Base-by-base conservation (phyloP, 129 eudicot species). In the Erigeron canadensis region DNA sequence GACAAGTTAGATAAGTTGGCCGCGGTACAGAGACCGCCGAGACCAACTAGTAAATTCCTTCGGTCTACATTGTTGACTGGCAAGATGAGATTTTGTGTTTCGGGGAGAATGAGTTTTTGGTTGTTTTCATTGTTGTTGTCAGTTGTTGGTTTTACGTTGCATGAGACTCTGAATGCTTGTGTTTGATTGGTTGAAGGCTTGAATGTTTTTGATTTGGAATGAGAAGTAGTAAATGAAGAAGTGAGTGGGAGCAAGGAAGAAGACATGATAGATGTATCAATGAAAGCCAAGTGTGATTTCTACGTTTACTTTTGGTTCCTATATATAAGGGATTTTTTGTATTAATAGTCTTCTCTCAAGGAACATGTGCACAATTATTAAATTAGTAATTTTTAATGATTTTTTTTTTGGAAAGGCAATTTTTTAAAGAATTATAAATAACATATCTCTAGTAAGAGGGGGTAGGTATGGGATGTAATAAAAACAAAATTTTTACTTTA, bases 81-180 rank as follows among this genome's bases (percentile, higher is more conserved):
- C 0, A 73, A 9, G 5, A 73, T 10, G 1, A 73, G 70, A 10
- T 63, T 63, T 73, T 73, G 71, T 50, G 63, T 6, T 18, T 73
- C 63, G 2, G 78, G 78, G 63, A 73, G 54, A 17, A 73, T 50
- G 71, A 73, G 40, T 61, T 60, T 34, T 39, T 70, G 70, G 11
- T 69, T 54, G 15, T 60, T 34, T 39, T 70, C 70, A n/a, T 69
- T 54, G 15, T 39, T 17, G 22, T 72, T 15, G 23, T 75, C 65
- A 2, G 59, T 53, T 17, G 23, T 18, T 10, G 65, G 46, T 57
- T 69, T 4, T 0, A 7, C 34, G n/a, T 77, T 77, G 65, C 81
- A 77, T n/a, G 75, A 77, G 46, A 77, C 66, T 61, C 13, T 22
- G 23, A 77, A 62, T n/a, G 50, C 53, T 7, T 69, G 75, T 44